Evolutionary conservation across 2,329 filamentous ascomycete genomes (phyloP).

Genomic region (Macrophomina phaseolina): DNA sequence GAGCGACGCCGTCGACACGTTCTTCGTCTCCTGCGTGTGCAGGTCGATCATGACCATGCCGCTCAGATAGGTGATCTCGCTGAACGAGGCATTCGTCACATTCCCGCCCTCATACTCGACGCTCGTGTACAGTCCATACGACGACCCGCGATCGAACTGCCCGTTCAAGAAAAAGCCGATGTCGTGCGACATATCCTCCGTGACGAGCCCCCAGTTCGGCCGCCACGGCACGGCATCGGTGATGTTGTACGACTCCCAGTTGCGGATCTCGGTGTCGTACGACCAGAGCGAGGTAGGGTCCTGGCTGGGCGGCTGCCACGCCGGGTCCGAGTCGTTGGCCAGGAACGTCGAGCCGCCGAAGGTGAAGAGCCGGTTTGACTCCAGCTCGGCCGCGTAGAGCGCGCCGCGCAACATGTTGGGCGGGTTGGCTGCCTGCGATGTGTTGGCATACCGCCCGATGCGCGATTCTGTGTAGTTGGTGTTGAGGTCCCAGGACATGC

Average conservation of each 20-base stretch:
- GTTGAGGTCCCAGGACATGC: slow-evolving; percentile 40
- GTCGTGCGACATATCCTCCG: not conserved
- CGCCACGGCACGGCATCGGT: slow-evolving; percentile 46
- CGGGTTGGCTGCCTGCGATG: slow-evolving; percentile 29
- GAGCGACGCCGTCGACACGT: not conserved
- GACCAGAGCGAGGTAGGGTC: slow-evolving; percentile 41
- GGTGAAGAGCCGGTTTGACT: slow-evolving; percentile 38
- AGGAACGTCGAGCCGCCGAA: slow-evolving; percentile 42
- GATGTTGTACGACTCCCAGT: slow-evolving; percentile 33
- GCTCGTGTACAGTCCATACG: not conserved
- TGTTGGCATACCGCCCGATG: slow-evolving; percentile 34
- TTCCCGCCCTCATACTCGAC: not conserved
- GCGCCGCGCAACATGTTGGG: slow-evolving; percentile 38
- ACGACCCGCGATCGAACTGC: slow-evolving; percentile 6
- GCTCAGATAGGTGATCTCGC: not conserved
- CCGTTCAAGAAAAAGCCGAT: slow-evolving; percentile 15
- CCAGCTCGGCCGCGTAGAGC: slow-evolving; percentile 35
- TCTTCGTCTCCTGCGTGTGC: not conserved
- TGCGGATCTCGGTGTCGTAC: slow-evolving; percentile 33
- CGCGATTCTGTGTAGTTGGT: slow-evolving; percentile 37
- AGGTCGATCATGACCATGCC: slow-evolving; percentile 7
- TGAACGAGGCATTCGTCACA: not conserved
- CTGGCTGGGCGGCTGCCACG: slow-evolving; percentile 35
- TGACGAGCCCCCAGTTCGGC: slow-evolving; percentile 35
- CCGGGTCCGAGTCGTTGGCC: slow-evolving; percentile 39